A percentile compares a stretch with the other conserved stretches of the same genome.
phyloP scores from a whole-genome alignment of 768 basidiomycete genomes.

The Boletus fagicola region DNA sequence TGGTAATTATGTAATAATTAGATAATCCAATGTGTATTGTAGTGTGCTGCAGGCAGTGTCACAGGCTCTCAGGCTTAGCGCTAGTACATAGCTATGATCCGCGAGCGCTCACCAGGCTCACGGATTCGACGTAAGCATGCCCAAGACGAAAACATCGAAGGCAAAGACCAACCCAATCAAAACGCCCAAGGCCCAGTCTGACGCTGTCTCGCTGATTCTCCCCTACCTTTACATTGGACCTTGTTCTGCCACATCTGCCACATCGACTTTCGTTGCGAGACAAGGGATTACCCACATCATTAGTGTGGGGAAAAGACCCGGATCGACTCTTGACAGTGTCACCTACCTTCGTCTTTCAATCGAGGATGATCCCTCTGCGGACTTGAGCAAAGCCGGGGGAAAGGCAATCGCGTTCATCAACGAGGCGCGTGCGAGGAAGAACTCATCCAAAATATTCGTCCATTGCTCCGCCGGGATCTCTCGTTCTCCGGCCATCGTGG shows the following conservation, averaged over 20 bases:
- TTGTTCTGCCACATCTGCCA: conserved; percentile 5
- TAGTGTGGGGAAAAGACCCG: conserved; percentile 10
- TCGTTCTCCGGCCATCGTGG: conserved; percentile 5
- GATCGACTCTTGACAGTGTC: not conserved
- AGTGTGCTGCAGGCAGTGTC: too few species aligned
- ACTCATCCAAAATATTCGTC: conserved; percentile 2
- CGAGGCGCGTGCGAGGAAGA: not conserved
- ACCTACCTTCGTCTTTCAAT: conserved; percentile 9
- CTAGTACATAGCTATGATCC: too few species aligned
- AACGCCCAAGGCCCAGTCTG: not conserved
- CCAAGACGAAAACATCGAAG: not conserved
- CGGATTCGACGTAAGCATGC: not conserved
- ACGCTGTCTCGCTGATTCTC: conserved; percentile 5
- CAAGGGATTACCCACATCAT: conserved; percentile 13
- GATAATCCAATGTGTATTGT: too few species aligned
- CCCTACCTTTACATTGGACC: conserved; percentile 12
- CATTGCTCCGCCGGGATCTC: conserved; percentile 15
- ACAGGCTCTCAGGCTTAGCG: not conserved
- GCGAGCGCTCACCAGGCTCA: too few species aligned
- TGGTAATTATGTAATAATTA: too few species aligned
- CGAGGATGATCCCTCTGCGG: conserved; percentile 7
- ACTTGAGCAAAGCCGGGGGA: not conserved
- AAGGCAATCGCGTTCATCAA: conserved; percentile 3
- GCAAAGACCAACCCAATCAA: not conserved
- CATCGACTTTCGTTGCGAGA: conserved; percentile 2